Base-by-base conservation (phyloP, 2,329 filamentous ascomycete species). In the Zasmidium citrigriseum region DNA sequence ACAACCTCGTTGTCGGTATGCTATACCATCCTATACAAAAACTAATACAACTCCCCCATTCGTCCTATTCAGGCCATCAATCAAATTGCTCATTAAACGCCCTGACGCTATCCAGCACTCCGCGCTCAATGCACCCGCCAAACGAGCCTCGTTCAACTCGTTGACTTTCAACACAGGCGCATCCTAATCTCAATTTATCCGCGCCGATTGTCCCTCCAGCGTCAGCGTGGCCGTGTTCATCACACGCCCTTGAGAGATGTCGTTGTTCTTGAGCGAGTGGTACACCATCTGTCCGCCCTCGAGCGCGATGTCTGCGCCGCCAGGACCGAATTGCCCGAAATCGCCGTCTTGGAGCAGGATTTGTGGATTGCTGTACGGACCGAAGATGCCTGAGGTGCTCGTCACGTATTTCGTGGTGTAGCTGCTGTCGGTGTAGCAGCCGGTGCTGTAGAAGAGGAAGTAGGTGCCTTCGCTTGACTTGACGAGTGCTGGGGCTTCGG, bases 391-490 rank as follows among this genome's bases (percentile, higher is more conserved):
- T n/a, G 38, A 56, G 12, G 48, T 60, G 34, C 54, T 57, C 4
- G 62, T 67, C 9, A 64, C 62, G 52, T 68, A 69, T 38, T 55
- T 62, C 21, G 61, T 57, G n/a, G 60, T 64, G 46, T 69, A 69
- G 57, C 57, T 58, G 51, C 58, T 51, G 21, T 60, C 61, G 41
- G 53, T 52, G 24, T 58, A 65, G 62, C 66, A 69, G 34, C 64
- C 64, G 5, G 55, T 64, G 52, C 57, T 60, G 63, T 64, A 69
- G 57, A 69, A 68, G 22, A 68, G 55, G 45, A 65, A 65, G 50
- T 67, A 66, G 4, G 51, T 61, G 10, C 58, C 61, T 16, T 60
- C 56, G n/a, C 50, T 44, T n/a, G 50, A 46, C 27, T 62, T 62
- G 22, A 65, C 54, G 25, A 69, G 46, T 27, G 53, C 45, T 1